These are phyloP conservation scores for Leucosporidium creatinivorum DNA, from an alignment of 768 basidiomycete genomes.

Conservation along the genomic window DNA sequence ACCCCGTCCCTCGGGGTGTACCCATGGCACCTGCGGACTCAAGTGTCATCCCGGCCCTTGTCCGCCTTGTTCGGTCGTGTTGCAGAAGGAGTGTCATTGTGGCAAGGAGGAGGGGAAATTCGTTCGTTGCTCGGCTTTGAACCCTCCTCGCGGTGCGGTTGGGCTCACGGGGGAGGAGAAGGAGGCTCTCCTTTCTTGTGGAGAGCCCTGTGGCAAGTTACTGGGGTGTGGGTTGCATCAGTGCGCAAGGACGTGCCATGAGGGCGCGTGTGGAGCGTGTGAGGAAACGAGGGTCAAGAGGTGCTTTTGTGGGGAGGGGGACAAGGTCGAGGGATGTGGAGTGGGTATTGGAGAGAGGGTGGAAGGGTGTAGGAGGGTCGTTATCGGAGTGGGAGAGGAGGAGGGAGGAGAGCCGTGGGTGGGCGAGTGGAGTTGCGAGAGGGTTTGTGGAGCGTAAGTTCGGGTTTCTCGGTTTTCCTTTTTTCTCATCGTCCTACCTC, in stretches of 20 bases:
- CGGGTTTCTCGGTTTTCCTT: background rate
- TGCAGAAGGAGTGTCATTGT: constrained; percentile 71
- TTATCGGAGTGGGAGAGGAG: constrained; percentile 37
- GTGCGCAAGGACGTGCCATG: constrained; percentile 67
- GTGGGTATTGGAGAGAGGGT: constrained; percentile 28
- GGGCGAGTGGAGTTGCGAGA: constrained; percentile 59
- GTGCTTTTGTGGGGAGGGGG: too few relatives aligned
- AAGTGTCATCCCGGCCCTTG: constrained; percentile 92
- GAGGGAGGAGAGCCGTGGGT: constrained; percentile 49
- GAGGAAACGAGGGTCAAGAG: constrained; percentile 49
- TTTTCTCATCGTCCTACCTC: background rate
- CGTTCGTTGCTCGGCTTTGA: constrained; percentile 54
- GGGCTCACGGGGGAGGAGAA: constrained; percentile 44
- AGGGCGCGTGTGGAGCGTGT: constrained; percentile 66
- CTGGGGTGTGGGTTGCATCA: constrained; percentile 49
- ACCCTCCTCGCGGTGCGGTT: background rate
- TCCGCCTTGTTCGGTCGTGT: constrained; percentile 80
- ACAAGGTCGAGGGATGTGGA: too few relatives aligned
- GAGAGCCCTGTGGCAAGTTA: constrained; percentile 45
- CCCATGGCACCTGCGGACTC: constrained; percentile 63
- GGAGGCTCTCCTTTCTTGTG: constrained; percentile 53
- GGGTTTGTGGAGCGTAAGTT: constrained; percentile 54
- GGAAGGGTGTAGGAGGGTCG: constrained; percentile 26
- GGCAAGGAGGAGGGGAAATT: constrained; percentile 53
- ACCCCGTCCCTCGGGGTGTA: constrained; percentile 49